A percentile compares a stretch with the other conserved stretches of the same genome.
Conservation (phyloP, 2,329 filamentous ascomycete species). For the Phyllosticta citrichinensis region DNA sequence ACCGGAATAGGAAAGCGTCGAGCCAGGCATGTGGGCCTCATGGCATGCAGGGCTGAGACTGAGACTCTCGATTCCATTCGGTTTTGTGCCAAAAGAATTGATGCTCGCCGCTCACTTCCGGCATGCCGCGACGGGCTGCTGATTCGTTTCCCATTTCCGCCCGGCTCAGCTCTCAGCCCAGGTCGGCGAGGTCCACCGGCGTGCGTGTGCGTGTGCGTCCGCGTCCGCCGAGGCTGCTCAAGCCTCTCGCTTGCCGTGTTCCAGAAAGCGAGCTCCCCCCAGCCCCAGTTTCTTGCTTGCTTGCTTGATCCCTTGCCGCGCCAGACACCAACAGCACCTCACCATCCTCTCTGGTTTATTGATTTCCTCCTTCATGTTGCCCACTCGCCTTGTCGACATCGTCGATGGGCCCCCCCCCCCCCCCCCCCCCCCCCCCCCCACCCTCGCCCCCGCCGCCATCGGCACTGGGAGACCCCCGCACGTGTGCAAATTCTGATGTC, state of each 20-base stretch:
- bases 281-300: conserved; percentile 4
- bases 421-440: neutral
- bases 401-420: neutral
- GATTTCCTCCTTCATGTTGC: neutral
- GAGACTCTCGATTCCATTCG: neutral
- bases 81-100: no score
- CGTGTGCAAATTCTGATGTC: no score
- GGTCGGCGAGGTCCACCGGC: neutral
- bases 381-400: no score
- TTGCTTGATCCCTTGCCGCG: conserved; percentile 3
- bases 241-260: conserved; percentile 6
- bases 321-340: neutral
- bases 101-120: neutral
- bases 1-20: conserved; percentile 5
- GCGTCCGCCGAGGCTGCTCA: neutral
- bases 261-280: conserved; percentile 9
- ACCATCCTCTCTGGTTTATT: neutral
- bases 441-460: neutral
- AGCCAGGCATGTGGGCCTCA: neutral
- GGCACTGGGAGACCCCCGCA: no score
- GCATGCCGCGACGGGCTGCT: neutral
- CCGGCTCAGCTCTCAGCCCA: neutral
- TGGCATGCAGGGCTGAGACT: conserved; percentile 1
- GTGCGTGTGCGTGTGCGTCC: neutral
- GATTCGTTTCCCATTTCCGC: neutral